Evolutionary conservation across 345 rosid genomes (phyloP).

Genomic region (Dimocarpus longan): DNA sequence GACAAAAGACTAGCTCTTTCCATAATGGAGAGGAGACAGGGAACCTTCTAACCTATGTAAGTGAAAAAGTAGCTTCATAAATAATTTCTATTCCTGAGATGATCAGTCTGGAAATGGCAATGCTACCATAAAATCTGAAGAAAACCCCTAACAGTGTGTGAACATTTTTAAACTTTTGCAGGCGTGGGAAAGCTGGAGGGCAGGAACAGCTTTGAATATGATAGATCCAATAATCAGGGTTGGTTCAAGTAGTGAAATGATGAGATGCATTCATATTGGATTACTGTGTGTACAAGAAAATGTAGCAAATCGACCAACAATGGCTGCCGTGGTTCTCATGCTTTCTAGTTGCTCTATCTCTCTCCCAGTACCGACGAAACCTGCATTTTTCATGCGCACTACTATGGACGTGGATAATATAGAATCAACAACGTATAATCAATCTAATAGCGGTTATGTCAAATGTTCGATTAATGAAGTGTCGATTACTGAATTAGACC

Average conservation of each 20-base stretch:
- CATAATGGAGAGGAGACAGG: conserved; percentile 3
- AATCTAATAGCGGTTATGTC: background rate
- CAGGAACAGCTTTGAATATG: conserved; percentile 31
- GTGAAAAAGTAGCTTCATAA: background rate
- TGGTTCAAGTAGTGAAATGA: conserved; percentile 38
- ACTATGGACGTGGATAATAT: conserved; percentile 8
- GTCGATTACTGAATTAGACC: conserved; percentile 28
- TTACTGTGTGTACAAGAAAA: conserved; percentile 61
- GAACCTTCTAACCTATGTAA: conserved; percentile 29
- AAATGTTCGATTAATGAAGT: conserved; percentile 1
- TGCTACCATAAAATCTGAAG: background rate
- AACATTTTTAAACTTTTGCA: conserved; percentile 18
- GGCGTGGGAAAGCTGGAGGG: conserved; percentile 64
- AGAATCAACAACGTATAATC: background rate
- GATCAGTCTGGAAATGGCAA: background rate
- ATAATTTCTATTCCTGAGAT: too few relatives aligned
- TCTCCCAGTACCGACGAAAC: conserved; percentile 44
- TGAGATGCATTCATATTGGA: conserved; percentile 58
- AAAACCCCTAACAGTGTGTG: background rate
- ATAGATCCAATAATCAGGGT: conserved; percentile 39
- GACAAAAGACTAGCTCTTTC: conserved; percentile 21
- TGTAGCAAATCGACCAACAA: conserved; percentile 42
- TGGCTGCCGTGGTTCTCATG: conserved; percentile 52
- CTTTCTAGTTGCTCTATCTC: conserved; percentile 41
- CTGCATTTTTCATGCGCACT: conserved; percentile 38